phyloP scores from a whole-genome alignment of 164 flowering plant species.

The Chloranthus sessilifolius region DNA sequence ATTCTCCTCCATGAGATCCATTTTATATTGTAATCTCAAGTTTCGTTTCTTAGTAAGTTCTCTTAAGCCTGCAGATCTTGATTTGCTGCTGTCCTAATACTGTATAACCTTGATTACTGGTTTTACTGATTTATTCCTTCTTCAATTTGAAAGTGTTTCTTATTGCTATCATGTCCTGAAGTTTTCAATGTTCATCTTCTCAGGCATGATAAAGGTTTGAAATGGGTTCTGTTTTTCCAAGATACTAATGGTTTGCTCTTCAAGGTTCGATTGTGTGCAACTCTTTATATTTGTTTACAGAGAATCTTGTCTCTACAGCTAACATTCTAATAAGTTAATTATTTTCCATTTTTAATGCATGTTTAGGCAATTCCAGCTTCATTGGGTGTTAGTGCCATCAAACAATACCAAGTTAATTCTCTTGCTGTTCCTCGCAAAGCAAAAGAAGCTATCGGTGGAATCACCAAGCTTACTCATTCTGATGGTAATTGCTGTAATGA shows the following conservation, averaged over 20 bases:
- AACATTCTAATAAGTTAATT: conserved; percentile 6
- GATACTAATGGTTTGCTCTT: conserved; percentile 97
- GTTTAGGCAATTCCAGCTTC: conserved; percentile 92
- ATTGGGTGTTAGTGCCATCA: conserved; percentile 83
- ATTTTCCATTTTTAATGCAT: neutral
- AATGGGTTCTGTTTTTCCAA: conserved; percentile 97
- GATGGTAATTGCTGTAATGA: conserved; percentile 58
- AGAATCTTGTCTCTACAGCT: conserved; percentile 1
- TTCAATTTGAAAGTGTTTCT: no score
- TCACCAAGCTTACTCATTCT: conserved; percentile 85
- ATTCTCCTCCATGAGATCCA: neutral
- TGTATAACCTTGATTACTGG: no score
- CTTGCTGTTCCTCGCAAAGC: conserved; percentile 99
- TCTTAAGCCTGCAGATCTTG: no score
- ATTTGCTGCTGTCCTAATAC: no score
- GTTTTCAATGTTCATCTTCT: no score
- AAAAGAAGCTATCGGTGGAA: conserved; percentile 99
- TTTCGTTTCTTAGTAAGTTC: no score
- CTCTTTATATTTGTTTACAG: neutral
- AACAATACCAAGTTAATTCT: conserved; percentile 84
- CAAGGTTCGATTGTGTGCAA: conserved; percentile 44
- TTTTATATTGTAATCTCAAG: neutral
- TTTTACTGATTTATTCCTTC: no score
- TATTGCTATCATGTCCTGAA: no score
- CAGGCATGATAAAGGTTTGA: conserved; percentile 84